phyloP scores from a whole-genome alignment of 352 stramenopile species.

The Pythium biforme region DNA sequence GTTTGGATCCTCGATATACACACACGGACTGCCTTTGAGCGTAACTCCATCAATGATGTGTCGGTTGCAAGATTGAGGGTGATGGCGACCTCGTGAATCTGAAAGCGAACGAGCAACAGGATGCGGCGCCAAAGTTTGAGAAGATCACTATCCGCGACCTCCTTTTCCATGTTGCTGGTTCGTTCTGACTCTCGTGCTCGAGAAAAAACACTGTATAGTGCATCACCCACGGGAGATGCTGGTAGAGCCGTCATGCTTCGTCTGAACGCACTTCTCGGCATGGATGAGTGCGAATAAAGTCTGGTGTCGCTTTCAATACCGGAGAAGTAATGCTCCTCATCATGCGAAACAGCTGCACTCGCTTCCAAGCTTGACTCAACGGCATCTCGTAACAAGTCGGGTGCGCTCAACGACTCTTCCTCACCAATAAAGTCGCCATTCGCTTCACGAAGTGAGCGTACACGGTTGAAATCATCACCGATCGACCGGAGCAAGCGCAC shows the following conservation, averaged over 20 bases:
- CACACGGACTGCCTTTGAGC: slow-evolving; percentile 55
- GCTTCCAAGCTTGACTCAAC: slow-evolving; percentile 13
- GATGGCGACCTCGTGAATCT: slow-evolving; percentile 42
- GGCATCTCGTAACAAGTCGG: neutral
- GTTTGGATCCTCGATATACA: slow-evolving; percentile 61
- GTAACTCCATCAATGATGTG: neutral
- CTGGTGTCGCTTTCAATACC: slow-evolving; percentile 20
- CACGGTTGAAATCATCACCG: slow-evolving; percentile 54
- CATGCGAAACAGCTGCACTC: slow-evolving; percentile 13
- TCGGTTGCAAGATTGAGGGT: slow-evolving; percentile 12
- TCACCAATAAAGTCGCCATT: neutral
- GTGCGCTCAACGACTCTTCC: neutral
- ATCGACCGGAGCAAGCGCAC: slow-evolving; percentile 67
- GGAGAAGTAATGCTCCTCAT: slow-evolving; percentile 24
- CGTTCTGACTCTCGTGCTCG: slow-evolving; percentile 12
- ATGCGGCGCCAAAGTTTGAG: slow-evolving; percentile 76
- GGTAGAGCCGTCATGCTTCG: neutral
- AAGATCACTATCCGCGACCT: slow-evolving; percentile 47
- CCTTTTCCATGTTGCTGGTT: slow-evolving; percentile 33
- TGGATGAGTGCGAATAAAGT: slow-evolving; percentile 12
- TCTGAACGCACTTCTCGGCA: slow-evolving; percentile 5
- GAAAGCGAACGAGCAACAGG: slow-evolving; percentile 25
- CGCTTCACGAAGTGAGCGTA: neutral
- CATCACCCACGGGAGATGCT: slow-evolving; percentile 6
- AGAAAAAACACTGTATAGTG: slow-evolving; percentile 14